Percentiles rank a stretch among this genome's conserved stretches.
Evolutionary conservation across 164 flowering plant genomes (phyloP).

Genomic region (Pachysandra terminalis): DNA sequence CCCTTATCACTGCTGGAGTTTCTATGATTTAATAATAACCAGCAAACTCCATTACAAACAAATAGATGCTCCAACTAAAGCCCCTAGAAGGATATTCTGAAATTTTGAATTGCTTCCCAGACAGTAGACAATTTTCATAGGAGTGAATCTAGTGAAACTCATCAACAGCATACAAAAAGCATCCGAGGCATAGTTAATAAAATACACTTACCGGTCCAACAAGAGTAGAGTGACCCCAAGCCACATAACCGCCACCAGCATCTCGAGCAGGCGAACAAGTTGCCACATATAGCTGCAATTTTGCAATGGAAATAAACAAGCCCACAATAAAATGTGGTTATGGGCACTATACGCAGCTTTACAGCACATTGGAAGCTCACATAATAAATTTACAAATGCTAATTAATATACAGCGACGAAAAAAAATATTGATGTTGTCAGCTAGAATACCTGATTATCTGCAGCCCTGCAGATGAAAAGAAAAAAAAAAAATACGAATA

Average conservation of each 20-base stretch:
- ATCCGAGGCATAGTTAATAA: not conserved
- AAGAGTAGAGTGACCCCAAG: conserved; percentile 98
- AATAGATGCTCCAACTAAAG: no score
- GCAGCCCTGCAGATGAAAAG: conserved; percentile 62
- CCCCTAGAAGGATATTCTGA: not conserved
- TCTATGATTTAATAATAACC: not conserved
- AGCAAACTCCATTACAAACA: no score
- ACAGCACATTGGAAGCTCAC: no score
- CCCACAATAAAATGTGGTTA: not conserved
- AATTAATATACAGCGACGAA: no score
- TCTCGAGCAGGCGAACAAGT: conserved; percentile 98
- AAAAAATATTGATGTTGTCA: not conserved
- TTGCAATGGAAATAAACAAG: not conserved
- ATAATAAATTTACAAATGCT: no score
- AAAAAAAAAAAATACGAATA: no score
- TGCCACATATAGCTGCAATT: conserved; percentile 78
- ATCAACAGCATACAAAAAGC: not conserved
- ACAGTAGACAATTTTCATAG: not conserved
- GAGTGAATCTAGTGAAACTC: not conserved
- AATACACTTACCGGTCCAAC: conserved; percentile 84
- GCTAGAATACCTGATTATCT: conserved; percentile 81
- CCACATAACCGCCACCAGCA: conserved; percentile 68
- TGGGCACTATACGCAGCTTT: not conserved
- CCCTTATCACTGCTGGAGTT: not conserved
- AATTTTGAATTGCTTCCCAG: not conserved